These are phyloP conservation scores for Paulownia fortunei DNA, from an alignment of 257 asterid genomes.

Conservation along the genomic window DNA sequence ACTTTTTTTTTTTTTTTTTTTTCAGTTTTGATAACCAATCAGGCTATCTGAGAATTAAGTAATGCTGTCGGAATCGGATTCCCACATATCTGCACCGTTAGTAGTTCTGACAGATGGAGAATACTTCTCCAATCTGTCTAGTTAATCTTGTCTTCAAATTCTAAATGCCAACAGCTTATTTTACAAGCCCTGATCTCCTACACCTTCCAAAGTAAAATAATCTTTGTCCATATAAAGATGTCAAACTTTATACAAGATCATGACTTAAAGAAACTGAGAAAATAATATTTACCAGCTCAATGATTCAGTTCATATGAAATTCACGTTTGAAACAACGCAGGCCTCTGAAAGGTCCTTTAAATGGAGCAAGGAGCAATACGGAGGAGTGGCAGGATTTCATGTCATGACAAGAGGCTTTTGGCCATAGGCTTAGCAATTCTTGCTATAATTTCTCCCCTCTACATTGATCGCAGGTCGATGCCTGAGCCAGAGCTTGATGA, in stretches of 20 bases:
- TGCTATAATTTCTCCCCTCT: conserved; percentile 62
- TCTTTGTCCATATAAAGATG: conserved; percentile 1
- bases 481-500: conserved; percentile 51
- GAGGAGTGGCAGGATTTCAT: conserved; percentile 44
- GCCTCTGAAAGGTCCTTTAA: background rate
- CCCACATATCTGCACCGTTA: conserved; percentile 44
- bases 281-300: background rate
- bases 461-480: conserved; percentile 44
- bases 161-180: conserved; percentile 24
- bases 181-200: conserved; percentile 10
- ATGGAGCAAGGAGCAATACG: conserved; percentile 45
- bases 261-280: background rate
- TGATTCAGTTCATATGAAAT: background rate
- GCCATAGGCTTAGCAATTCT: conserved; percentile 55
- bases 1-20: too few species aligned
- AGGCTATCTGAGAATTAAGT: conserved; percentile 12
- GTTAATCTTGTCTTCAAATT: conserved; percentile 36
- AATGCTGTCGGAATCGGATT: conserved; percentile 58
- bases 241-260: background rate
- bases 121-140: conserved; percentile 10
- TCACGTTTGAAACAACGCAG: background rate
- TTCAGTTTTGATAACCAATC: background rate
- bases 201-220: background rate
- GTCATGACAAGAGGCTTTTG: conserved; percentile 51
- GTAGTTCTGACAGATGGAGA: background rate